Percentiles rank a stretch among this genome's conserved stretches.
Evolutionary conservation across 768 basidiomycete genomes (phyloP).

Genomic region (Hortiboletus campestris): DNA sequence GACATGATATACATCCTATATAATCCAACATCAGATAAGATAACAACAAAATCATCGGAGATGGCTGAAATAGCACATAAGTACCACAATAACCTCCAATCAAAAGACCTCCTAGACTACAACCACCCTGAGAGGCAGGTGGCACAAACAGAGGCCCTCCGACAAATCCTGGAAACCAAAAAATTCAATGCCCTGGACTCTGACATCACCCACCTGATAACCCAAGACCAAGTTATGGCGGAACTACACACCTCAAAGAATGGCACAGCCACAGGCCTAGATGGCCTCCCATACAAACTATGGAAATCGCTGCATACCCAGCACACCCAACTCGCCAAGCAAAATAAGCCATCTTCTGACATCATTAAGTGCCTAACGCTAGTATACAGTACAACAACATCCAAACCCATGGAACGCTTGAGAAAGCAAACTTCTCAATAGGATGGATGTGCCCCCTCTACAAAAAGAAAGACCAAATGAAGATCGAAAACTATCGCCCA

Average conservation of each 20-base stretch:
- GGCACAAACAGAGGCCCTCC: no score
- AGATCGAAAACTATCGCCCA: conserved; percentile 27
- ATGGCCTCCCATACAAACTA: neutral
- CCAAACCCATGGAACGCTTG: neutral
- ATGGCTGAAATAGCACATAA: no score
- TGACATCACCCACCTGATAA: no score
- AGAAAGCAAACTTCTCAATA: neutral
- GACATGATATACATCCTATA: no score
- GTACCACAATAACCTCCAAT: no score
- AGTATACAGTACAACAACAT: neutral
- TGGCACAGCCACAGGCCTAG: neutral
- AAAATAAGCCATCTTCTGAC: neutral
- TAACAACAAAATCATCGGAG: no score
- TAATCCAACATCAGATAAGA: no score
- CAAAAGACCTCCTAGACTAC: no score
- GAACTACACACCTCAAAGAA: neutral
- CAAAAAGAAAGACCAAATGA: neutral
- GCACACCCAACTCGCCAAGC: neutral
- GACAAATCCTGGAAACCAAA: no score
- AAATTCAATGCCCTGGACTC: no score
- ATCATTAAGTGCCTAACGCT: neutral
- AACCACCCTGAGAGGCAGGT: no score
- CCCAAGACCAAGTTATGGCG: no score
- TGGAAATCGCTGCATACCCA: neutral
- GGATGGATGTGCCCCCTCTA: conserved; percentile 1